Evolutionary conservation across 495 filamentous ascomycete species (phyloP), one percentile per base, ranked within the genome.

Genomic region (Neohortaea acidophila): DNA sequence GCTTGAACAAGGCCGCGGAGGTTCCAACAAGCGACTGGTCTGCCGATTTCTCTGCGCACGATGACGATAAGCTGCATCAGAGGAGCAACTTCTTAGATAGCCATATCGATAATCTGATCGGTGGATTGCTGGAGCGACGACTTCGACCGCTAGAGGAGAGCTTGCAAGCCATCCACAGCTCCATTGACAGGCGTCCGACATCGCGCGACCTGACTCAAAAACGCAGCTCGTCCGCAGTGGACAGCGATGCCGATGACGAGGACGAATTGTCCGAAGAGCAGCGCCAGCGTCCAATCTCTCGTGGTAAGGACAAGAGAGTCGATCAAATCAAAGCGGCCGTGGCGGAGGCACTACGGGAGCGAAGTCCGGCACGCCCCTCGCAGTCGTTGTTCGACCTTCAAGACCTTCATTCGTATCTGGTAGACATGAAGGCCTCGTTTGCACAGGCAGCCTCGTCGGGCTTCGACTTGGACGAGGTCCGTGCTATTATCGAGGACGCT

Each of bases 161-260:
- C n/a, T 59, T 97, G 34, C 70, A 69, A 33, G 61, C 61, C 27
- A 87, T 97, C 27, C 78, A 86, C 48, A 63, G 79, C 13, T 70
- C 68, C 13, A 55, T 94, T 33, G 64, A 59, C 34, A 61, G 21
- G 15, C 40, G 40, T 12, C 25, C 20, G 1, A 31, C 21, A 10
- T 38, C 38, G 15, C 8, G 15, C 2, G 32, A 41, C 27, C 26
- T 17, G 41, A 29, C 45, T 39, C 33, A 43, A 42, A 45, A 51
- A 49, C 43, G 51, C 37, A 38, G 39, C 34, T 39, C 50, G 29
- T 40, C 51, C 33, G 31, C 45, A 33, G 22, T 73, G 73, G 33
- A 86, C 33, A 93, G 85, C 42, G 89, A 94, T 59, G 89, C 87
- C 1, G 89, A 96, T 46, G 89, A 96, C 45, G 86, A 94, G 52